Evolutionary conservation across 108 stramenopile species (phyloP), one percentile per base, ranked within the genome.

Genomic region (Nitzschia palea): DNA sequence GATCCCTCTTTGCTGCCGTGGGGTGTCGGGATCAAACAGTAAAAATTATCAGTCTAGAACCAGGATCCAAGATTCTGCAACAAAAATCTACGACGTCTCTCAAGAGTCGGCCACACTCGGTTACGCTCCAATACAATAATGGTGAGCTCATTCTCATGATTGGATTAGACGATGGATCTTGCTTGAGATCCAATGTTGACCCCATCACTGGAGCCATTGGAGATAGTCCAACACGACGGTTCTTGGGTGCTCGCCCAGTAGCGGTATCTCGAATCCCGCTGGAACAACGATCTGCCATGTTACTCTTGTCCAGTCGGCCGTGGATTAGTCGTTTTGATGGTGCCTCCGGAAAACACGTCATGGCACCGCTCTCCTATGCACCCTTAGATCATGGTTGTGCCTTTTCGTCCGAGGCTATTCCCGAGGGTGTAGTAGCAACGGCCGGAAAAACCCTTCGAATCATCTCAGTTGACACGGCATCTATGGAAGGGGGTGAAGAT

Each of bases 341-440:
- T 12, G 65, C 74, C 0, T 80, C 85, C 18, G 81, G 85, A 8
- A 86, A 86, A 44, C 83, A 91, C 62, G 61, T 84, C 15, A 91
- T 88, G 82, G 92, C 95, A 34, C 98, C 98, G 3, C 79, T 99
- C 44, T 90, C 89, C 56, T 98, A 97, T 74, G 92, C 87, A 23
- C 86, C 93, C 10, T 73, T 99, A 1, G 96, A 98, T 44, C 90
- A 94, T 66, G 97, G 91, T 20, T 88, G 92, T 54, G 83, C 83
- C 31, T 98, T 99, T 71, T 78, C 82, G 33, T 93, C 90, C 47
- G 96, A 94, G 50, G 86, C 83, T 20, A 87, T 96, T 44, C 84
- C 79, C 29, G 97, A 99, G 66, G 99, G 97, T 28, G 85, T 99
- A 47, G 97, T 98, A 9, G 99, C 97, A 10, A 93, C 97, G 26